Evolutionary conservation across 208 protist genomes (phyloP).

Genomic region (Acanthamoeba healyi): DNA sequence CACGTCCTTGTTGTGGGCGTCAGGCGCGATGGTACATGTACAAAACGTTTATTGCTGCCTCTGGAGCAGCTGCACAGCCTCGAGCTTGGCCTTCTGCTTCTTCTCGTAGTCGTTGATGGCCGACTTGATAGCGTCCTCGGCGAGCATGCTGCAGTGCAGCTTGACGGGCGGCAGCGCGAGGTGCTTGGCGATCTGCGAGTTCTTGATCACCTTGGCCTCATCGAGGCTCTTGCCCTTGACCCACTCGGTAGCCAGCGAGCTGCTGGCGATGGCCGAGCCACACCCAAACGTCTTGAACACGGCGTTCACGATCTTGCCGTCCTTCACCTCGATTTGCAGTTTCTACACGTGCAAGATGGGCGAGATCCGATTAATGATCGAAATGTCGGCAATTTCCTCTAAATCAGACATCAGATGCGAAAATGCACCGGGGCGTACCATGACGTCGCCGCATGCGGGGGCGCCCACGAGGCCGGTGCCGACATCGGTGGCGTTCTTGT

Average conservation of each 20-base stretch:
- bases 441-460: constrained; percentile 63
- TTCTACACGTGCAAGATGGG: too few relatives aligned
- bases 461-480: constrained; percentile 95
- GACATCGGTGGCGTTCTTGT: constrained; percentile 96
- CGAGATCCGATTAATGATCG: too few relatives aligned
- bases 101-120: constrained; percentile 95
- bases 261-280: constrained; percentile 98
- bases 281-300: constrained; percentile 99
- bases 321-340: constrained; percentile 31
- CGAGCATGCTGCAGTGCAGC: constrained; percentile 99
- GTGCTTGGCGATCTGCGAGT: constrained; percentile 98
- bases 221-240: constrained; percentile 98
- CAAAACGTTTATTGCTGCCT: background rate
- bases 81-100: constrained; percentile 29
- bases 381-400: too few relatives aligned
- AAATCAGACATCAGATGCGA: too few relatives aligned
- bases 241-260: constrained; percentile 97
- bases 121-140: constrained; percentile 99
- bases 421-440: too few relatives aligned
- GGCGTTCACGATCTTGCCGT: constrained; percentile 94
- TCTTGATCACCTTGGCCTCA: constrained; percentile 97
- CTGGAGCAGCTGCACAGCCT: constrained; percentile 89
- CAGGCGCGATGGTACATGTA: background rate
- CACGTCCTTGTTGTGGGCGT: too few relatives aligned
- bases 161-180: constrained; percentile 99